phyloP scores from a whole-genome alignment of 2,329 filamentous ascomycete species.

The Sporothrix inflata region DNA sequence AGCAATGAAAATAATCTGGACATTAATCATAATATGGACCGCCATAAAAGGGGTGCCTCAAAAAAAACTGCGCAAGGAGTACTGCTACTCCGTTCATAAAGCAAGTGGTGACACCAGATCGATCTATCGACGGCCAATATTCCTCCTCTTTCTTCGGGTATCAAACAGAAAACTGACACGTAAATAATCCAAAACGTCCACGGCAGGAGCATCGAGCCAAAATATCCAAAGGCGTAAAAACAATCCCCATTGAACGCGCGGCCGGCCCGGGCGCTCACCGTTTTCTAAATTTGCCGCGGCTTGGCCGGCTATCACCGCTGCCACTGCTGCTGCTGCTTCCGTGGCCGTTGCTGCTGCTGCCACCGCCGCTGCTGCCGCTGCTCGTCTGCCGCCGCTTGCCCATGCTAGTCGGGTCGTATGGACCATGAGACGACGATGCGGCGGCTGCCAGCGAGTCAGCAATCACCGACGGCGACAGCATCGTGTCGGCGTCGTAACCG shows the following conservation, averaged over 20 bases:
- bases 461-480: background rate
- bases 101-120: constrained; percentile 11
- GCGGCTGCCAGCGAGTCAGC: background rate
- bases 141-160: constrained; percentile 13
- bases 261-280: too few species aligned
- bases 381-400: background rate
- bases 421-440: background rate
- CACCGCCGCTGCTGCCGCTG: background rate
- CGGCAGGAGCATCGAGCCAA: too few species aligned
- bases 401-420: background rate
- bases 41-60: background rate
- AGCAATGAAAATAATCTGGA: background rate
- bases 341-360: background rate
- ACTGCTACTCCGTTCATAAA: background rate
- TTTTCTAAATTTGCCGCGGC: background rate
- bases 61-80: background rate
- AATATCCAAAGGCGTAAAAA: background rate
- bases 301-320: background rate
- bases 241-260: background rate
- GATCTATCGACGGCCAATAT: constrained; percentile 2
- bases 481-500: constrained; percentile 49
- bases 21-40: background rate
- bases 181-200: too few species aligned
- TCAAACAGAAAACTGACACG: background rate
- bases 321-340: background rate